A percentile compares a stretch with the other conserved stretches of the same genome.
Conservation (phyloP, 78 protist species). For the Isochrysis galbana region DNA sequence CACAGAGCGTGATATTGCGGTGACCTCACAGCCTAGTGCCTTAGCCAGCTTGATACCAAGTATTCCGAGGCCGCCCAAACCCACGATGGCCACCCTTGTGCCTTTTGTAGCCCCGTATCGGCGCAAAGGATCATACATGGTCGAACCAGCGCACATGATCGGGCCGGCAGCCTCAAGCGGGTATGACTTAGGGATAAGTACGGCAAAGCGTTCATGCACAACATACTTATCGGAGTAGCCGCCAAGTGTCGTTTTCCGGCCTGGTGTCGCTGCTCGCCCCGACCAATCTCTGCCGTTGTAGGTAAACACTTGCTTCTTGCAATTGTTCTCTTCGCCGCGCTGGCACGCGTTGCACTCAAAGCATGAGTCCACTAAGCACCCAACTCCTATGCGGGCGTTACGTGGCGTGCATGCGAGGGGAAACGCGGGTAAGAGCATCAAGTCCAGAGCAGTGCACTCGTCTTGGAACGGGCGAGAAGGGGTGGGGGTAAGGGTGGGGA, state of each 20-base stretch:
- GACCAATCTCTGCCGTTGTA: not conserved
- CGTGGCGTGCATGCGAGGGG: no score
- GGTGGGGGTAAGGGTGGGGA: no score
- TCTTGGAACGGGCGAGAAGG: no score
- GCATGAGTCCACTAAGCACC: slow-evolving; percentile 51
- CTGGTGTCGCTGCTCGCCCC: not conserved
- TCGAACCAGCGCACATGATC: slow-evolving; percentile 61
- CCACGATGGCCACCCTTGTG: slow-evolving; percentile 1
- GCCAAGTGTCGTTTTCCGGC: not conserved
- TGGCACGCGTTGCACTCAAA: slow-evolving; percentile 30
- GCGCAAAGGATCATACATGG: slow-evolving; percentile 51
- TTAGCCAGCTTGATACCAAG: slow-evolving; percentile 21
- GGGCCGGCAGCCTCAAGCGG: slow-evolving; percentile 51
- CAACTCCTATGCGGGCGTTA: no score
- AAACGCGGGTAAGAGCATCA: no score
- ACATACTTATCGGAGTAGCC: slow-evolving; percentile 25
- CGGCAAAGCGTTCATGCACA: slow-evolving; percentile 18
- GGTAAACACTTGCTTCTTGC: not conserved
- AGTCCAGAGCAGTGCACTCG: no score
- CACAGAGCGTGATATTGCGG: not conserved
- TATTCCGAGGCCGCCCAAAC: slow-evolving; percentile 33
- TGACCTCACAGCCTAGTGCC: slow-evolving; percentile 5
- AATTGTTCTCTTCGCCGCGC: slow-evolving; percentile 43
- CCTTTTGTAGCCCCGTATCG: not conserved
- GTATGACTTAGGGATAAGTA: slow-evolving; percentile 23